Conservation (phyloP, 805 yeast genomes). For the Kregervanrija delftensis region DNA sequence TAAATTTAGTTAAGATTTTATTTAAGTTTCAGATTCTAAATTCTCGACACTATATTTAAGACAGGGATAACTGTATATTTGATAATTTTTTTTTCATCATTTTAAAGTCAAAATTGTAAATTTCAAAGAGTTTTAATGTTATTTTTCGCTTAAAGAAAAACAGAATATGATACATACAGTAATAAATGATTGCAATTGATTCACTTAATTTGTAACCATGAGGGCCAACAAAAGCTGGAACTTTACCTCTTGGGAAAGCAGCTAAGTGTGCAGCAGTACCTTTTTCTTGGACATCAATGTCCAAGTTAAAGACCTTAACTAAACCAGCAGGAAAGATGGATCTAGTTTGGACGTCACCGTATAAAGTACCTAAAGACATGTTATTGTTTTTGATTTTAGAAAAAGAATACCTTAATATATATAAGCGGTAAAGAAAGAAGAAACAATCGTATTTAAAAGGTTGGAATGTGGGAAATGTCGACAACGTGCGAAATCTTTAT, state of each 20-base stretch:
- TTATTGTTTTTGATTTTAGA: constrained; percentile 5
- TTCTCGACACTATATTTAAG: constrained; percentile 75
- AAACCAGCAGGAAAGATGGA: constrained; percentile 31
- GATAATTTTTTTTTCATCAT: constrained; percentile 50
- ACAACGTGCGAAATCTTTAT: no score
- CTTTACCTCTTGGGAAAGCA: constrained; percentile 56
- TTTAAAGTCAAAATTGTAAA: constrained; percentile 9
- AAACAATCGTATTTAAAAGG: background rate
- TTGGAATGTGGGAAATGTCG: no score
- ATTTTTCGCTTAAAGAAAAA: background rate
- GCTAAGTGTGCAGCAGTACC: constrained; percentile 32
- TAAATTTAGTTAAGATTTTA: background rate
- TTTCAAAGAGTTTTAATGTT: background rate
- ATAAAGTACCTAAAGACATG: constrained; percentile 31
- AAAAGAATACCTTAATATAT: background rate
- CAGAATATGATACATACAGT: constrained; percentile 29
- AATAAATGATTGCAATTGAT: constrained; percentile 55
- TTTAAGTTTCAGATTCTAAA: constrained; percentile 41
- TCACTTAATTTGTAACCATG: constrained; percentile 70
- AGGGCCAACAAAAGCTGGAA: constrained; percentile 66
- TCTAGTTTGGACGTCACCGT: constrained; percentile 27
- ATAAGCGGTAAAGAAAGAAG: background rate
- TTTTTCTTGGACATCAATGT: constrained; percentile 32
- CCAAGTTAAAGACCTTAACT: constrained; percentile 53
- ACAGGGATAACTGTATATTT: constrained; percentile 77